Evolutionary conservation across 768 basidiomycete genomes (phyloP).

Genomic region (Wakefieldia striispora): DNA sequence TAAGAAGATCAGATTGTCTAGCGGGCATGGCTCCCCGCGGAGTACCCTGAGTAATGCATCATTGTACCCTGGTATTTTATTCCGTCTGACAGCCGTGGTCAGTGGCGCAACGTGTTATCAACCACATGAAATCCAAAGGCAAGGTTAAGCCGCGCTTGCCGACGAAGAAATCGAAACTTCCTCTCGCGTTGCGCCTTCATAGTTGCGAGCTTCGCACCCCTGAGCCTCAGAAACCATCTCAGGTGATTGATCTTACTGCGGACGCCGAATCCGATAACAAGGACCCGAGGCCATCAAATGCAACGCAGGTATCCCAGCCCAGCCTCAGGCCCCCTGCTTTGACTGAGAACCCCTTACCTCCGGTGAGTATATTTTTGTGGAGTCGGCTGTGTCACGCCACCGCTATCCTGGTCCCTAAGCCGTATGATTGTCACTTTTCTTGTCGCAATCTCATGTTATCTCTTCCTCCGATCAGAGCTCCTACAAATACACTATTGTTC

Average conservation of each 20-base stretch:
- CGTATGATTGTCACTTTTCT: background rate
- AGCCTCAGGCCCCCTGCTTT: background rate
- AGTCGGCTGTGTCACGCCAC: background rate
- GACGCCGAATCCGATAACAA: conserved; percentile 4
- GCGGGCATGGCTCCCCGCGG: conserved; percentile 13
- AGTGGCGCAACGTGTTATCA: conserved; percentile 30
- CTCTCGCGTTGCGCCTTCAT: conserved; percentile 17
- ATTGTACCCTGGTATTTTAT: background rate
- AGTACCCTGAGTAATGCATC: conserved; percentile 20
- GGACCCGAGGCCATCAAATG: background rate
- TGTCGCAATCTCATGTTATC: conserved; percentile 4
- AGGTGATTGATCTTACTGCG: conserved; percentile 23
- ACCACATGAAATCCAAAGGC: conserved; percentile 26
- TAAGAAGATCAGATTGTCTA: conserved; percentile 22
- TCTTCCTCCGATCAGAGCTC: background rate
- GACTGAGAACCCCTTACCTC: background rate
- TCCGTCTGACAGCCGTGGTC: conserved; percentile 5
- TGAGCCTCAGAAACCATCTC: background rate
- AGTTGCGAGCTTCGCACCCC: conserved; percentile 8
- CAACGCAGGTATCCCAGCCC: background rate
- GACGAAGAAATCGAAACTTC: conserved; percentile 12
- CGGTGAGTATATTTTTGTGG: conserved; percentile 13
- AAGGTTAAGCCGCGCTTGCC: conserved; percentile 22
- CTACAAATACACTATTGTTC: background rate
- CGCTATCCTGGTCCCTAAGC: background rate